Percentiles rank a stretch among this genome's conserved stretches.
phyloP scores from a whole-genome alignment of 106 monocot genomes.

The Agapanthus africanus region DNA sequence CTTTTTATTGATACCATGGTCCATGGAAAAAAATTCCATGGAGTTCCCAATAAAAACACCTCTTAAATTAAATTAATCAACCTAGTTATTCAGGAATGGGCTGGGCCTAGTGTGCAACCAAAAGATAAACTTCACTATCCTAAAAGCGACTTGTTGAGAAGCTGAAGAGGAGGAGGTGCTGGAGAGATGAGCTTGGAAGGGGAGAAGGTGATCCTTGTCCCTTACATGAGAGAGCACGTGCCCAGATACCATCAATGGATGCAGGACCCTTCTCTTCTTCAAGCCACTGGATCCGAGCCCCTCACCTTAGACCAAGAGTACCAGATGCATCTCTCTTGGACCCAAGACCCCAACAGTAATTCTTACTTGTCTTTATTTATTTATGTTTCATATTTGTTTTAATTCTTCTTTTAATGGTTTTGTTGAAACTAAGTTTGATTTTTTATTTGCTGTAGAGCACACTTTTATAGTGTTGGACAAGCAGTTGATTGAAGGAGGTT shows the following conservation, averaged over 20 bases:
- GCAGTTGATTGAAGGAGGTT: constrained; percentile 18
- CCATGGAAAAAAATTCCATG: no score
- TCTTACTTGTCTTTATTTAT: background rate
- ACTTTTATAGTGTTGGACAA: constrained; percentile 27
- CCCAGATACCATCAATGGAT: constrained; percentile 89
- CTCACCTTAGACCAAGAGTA: constrained; percentile 45
- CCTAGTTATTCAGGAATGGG: no score
- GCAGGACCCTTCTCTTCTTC: constrained; percentile 76
- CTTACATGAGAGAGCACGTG: constrained; percentile 92
- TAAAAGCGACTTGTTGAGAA: no score
- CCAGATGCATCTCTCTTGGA: constrained; percentile 24
- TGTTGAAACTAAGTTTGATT: background rate
- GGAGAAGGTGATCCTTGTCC: constrained; percentile 74
- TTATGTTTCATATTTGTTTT: background rate
- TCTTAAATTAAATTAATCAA: no score
- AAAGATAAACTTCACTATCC: no score
- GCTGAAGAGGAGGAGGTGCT: no score
- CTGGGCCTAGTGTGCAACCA: no score
- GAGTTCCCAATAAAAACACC: no score
- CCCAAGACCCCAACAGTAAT: constrained; percentile 7
- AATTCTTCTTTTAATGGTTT: no score
- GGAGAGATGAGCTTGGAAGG: constrained; percentile 33
- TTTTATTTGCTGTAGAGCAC: constrained; percentile 16
- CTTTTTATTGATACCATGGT: no score
- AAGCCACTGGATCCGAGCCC: constrained; percentile 87